Evolutionary conservation across 2,329 filamentous ascomycete genomes (phyloP).

Genomic region (Sordariomycetes sp.): DNA sequence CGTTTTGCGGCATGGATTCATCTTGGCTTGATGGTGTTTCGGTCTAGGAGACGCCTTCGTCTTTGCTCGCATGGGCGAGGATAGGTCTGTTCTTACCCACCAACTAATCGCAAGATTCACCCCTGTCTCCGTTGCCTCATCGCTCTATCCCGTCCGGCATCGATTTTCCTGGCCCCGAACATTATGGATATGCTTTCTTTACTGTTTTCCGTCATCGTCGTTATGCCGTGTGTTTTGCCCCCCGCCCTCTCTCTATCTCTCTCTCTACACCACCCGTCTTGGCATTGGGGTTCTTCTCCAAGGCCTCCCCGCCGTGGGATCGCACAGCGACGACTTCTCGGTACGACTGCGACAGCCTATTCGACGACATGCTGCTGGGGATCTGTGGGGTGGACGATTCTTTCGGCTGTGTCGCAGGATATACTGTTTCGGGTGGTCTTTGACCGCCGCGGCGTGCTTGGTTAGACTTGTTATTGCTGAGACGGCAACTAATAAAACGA

Average conservation of each 20-base stretch:
- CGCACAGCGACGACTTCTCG: too few relatives aligned
- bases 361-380: too few relatives aligned
- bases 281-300: too few relatives aligned
- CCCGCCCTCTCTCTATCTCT: neutral
- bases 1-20: constrained; percentile 3
- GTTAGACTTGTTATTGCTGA: neutral
- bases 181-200: constrained; percentile 1
- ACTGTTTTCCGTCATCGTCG: neutral
- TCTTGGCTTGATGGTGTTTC: neutral
- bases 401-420: too few relatives aligned
- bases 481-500: neutral
- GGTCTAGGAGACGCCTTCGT: neutral
- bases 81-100: neutral
- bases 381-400: too few relatives aligned
- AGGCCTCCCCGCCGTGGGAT: too few relatives aligned
- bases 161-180: neutral
- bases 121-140: neutral
- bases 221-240: constrained; percentile 1
- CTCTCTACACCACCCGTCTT: neutral
- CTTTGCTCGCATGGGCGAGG: neutral
- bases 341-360: too few relatives aligned
- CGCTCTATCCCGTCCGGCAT: neutral
- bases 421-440: neutral
- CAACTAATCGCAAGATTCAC: neutral
- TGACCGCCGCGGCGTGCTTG: neutral